Base-by-base conservation (phyloP, 1,139 yeast genomes). In the Saccharomyces hybrid region DNA sequence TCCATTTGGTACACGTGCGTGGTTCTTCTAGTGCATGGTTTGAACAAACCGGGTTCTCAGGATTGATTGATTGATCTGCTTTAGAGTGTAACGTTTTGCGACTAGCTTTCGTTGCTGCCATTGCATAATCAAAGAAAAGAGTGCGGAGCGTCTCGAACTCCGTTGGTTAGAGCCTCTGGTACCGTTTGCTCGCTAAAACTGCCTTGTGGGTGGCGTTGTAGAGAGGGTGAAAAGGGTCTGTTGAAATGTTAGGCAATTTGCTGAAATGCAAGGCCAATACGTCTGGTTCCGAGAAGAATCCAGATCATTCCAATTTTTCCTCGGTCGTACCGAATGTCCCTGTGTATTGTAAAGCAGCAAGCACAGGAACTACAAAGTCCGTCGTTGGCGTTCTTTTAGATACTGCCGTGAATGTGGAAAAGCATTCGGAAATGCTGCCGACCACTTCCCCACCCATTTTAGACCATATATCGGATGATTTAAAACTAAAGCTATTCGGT, bases 391-490 rank as follows among this genome's bases (percentile, higher is more conserved):
- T 52, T 6, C 47, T 49, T 50, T 7, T 53, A 20, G 52, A 50
- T 3, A 32, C 55, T 7, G 34, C 34, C 16, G 47, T 26, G 13
- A 23, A 14, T 20, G 48, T 23, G 42, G 44, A 49, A 49, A 27
- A 34, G 26, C 28, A 11, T 38, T 27, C 41, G 13, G 51, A 34
- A n/a, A 14, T 41, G 11, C 20, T 41, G 9, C 27, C 53, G 14
- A 48, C 50, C 11, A 42, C 56, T 13, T 26, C 59, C 32, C 61
- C 63, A 28, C 59, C 61, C 2, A 52, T 61, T 30, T 53, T 66
- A 30, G 66, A 63, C 49, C 67, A 66, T 54, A 59, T 66, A 41
- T 59, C 65, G 5, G 70, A 67, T 38, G 68, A 63, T 32, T 50
- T 64, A 42, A 62, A 61, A 56, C 56, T 58, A 14, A 61, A 64